Conservation (phyloP, 2,329 filamentous ascomycete species). For the Colletotrichum sp. region DNA sequence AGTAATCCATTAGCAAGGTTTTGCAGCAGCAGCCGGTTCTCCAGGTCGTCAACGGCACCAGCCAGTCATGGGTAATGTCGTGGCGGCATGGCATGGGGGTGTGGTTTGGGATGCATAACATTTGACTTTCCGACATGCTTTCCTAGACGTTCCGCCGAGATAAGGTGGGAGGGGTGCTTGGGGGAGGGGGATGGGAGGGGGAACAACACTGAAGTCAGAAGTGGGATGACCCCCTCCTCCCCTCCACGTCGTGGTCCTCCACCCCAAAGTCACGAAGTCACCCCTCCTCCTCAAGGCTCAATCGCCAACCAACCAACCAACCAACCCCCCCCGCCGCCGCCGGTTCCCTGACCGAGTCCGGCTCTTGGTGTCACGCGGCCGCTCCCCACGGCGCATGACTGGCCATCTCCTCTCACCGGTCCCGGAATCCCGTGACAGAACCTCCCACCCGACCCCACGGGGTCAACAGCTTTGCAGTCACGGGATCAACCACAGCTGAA, state of each 20-base stretch:
- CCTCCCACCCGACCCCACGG: conserved; percentile 7
- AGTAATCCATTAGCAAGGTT: background rate
- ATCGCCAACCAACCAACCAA: background rate
- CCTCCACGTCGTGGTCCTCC: background rate
- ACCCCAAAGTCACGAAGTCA: background rate
- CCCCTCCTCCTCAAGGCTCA: background rate
- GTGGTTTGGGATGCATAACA: background rate
- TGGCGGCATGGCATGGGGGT: background rate
- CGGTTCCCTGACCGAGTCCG: conserved; percentile 14
- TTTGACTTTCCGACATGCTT: conserved; percentile 6
- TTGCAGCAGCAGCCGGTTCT: background rate
- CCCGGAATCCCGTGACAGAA: conserved; percentile 3
- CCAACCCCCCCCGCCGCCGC: background rate
- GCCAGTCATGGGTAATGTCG: background rate
- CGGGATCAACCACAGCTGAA: background rate
- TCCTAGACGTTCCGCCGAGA: background rate
- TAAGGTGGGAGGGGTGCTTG: background rate
- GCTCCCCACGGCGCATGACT: conserved; percentile 16
- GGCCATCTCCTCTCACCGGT: conserved; percentile 16
- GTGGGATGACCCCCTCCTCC: background rate
- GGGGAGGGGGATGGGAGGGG: background rate
- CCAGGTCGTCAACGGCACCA: background rate
- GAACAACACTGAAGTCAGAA: background rate
- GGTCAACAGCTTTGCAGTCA: background rate
- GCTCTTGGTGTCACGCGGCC: conserved; percentile 18